These are phyloP conservation scores for Phtheirospermum japonicum DNA, from an alignment of 257 asterid genomes.

Conservation along the genomic window DNA sequence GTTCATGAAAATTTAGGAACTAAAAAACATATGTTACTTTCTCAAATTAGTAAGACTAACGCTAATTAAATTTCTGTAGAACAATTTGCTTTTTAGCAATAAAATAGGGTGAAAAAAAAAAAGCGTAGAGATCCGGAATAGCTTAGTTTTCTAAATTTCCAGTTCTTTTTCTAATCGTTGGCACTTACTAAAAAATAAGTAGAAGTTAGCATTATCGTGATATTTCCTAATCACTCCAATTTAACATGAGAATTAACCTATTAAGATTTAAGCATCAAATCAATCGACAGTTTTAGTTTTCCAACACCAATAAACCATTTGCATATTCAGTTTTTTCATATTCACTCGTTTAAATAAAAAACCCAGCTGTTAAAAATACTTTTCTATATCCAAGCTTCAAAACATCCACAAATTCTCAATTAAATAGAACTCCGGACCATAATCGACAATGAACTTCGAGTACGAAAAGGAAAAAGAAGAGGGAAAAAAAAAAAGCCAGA, in stretches of 20 bases:
- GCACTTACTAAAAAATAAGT: neutral
- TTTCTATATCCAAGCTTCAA: conserved; percentile 25
- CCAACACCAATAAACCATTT: too few relatives aligned
- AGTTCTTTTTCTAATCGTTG: neutral
- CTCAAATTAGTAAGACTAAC: conserved; percentile 1
- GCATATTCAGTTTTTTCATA: too few relatives aligned
- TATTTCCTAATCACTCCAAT: neutral
- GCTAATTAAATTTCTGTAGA: too few relatives aligned
- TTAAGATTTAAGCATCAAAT: too few relatives aligned
- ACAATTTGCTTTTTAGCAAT: too few relatives aligned
- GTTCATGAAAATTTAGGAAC: too few relatives aligned
- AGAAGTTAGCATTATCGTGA: neutral
- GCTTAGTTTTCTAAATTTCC: too few relatives aligned
- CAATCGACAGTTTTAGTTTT: too few relatives aligned
- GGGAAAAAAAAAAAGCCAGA: too few relatives aligned
- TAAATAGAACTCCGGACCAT: neutral
- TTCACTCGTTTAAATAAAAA: too few relatives aligned
- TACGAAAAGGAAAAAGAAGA: neutral
- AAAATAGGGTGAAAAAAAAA: neutral
- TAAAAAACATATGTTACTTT: neutral
- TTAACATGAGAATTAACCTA: too few relatives aligned
- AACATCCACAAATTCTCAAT: neutral
- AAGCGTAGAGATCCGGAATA: neutral
- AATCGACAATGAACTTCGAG: conserved; percentile 20
- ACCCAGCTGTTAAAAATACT: too few relatives aligned